Percentiles rank a stretch among this genome's conserved stretches.
Evolutionary conservation across 495 filamentous ascomycete species (phyloP).

Genomic region (Penicillium cataractarum): DNA sequence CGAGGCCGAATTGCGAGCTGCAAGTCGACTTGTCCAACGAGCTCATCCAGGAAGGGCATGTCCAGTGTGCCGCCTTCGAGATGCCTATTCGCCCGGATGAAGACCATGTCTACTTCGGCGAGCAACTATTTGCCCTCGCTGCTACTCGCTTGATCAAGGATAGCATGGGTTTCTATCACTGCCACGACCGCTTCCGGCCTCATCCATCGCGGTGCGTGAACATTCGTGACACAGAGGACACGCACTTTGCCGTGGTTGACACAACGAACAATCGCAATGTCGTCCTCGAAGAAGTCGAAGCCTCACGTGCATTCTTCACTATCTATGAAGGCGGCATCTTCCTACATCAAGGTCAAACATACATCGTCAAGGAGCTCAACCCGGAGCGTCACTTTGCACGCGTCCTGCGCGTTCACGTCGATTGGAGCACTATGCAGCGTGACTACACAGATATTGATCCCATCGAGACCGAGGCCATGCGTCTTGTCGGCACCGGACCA

Average conservation of each 20-base stretch:
- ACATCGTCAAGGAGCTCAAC: slow-evolving; percentile 87
- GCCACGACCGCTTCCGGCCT: slow-evolving; percentile 84
- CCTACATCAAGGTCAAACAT: slow-evolving; percentile 90
- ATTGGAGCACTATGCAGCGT: slow-evolving; percentile 93
- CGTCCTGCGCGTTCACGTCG: slow-evolving; percentile 80
- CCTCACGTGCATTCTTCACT: slow-evolving; percentile 91
- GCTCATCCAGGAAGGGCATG: slow-evolving; percentile 87
- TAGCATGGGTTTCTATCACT: slow-evolving; percentile 82
- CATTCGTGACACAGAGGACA: slow-evolving; percentile 91
- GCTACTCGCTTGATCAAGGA: slow-evolving; percentile 75
- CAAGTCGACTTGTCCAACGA: slow-evolving; percentile 91
- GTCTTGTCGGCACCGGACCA: slow-evolving; percentile 53
- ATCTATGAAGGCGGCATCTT: slow-evolving; percentile 98
- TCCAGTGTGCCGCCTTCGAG: slow-evolving; percentile 95
- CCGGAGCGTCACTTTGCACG: slow-evolving; percentile 75
- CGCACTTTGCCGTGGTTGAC: slow-evolving; percentile 92
- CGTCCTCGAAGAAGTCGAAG: slow-evolving; percentile 94
- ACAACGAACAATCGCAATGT: slow-evolving; percentile 78
- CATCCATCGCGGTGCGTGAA: slow-evolving; percentile 79
- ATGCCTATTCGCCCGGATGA: slow-evolving; percentile 82
- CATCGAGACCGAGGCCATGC: slow-evolving; percentile 81
- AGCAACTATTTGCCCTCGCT: slow-evolving; percentile 72
- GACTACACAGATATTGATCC: slow-evolving; percentile 97
- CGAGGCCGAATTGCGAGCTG: slow-evolving; percentile 82
- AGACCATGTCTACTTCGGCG: slow-evolving; percentile 79